Evolutionary conservation across 2,329 filamentous ascomycete genomes (phyloP), one percentile per base, ranked within the genome.

Genomic region (Calonectria pauciramosa): DNA sequence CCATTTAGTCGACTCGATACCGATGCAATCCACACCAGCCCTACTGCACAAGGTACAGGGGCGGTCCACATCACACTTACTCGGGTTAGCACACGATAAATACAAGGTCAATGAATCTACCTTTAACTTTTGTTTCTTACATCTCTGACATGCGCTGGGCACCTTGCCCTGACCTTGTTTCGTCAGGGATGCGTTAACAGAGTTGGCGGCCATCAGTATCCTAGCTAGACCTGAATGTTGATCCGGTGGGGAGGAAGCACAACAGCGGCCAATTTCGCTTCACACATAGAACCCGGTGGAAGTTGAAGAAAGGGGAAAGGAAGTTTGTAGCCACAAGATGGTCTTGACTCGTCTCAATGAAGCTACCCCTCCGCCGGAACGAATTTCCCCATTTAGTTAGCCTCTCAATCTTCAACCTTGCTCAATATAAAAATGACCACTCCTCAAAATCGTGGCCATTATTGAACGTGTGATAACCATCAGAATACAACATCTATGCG

Each of bases 61-160:
- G 14, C 70, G 63, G 6, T 67, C 28, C 7, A 72, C 52, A 59
- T 72, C 70, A 14, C 70, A 72, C 69, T 71, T 28, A 0, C 14
- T 11, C 8, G 14, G 23, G 38, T 70, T 23, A 70, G 56, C 20
- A 41, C 26, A 10, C 2, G 16, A 38, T n/a, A 28, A 13, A 23
- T 23, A 10, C 2, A 32, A n/a, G 3, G 2, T 7, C 14, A 3
- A 30, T 5, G 26, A 60, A 28, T 10, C 9, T 60, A 49, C 69
- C 52, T 60, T 72, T 9, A 72, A 32, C 30, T 66, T 72, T 20
- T 72, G 70, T 51, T 63, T 72, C 20, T 54, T 59, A 20, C 70
- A 72, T 6, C 70, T 30, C 41, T 67, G 47, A 8, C 70, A 72
- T 5, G 70, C 70, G 10, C 38, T 72, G 11, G 38, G 14, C 16